Base-by-base conservation (phyloP, 768 basidiomycete genomes). In the Suillus subalutaceus region DNA sequence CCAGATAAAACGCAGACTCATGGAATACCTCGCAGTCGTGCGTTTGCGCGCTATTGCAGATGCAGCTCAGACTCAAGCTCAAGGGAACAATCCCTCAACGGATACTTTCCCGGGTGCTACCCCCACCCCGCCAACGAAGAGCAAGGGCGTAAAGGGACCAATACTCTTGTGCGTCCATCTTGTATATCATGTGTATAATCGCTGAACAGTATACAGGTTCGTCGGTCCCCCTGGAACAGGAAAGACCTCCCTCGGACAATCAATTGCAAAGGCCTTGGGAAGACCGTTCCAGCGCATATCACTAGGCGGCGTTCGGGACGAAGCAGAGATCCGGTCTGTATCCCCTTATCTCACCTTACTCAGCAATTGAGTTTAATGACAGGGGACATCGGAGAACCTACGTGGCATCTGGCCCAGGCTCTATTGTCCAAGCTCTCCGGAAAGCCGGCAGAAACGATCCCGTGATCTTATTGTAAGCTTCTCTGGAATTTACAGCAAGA, bases 201-300 rank as follows among this genome's bases (percentile, higher is more conserved):
- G 2, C 37, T 10, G 15, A 64, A 61, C 69, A 23, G 30, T 35
- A 67, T 68, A 9, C 71, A 90, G 92, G 70, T 92, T 96, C 63
- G 91, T 94, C 41, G 96, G 95, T 12, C 95, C 96, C 12, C 95
- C 96, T 0, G 95, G 95, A 3, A 91, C 90, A 0, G 95, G 94
- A 41, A 96, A 97, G 79, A 97, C 95, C 0, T 94, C 93, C 1
- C 87, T 98, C 2, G 96, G 96, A 0, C 90, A 92, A 70, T 94
- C 92, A 0, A 86, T 98, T 37, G 96, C 96, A 4, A 88, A 88
- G 50, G 90, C 94, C 0, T 83, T 97, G 10, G 84, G 85, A 32
- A 81, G 95, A 53, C 94, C 94, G 2, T 97, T 97, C 84, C 91
- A 97, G 71, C 88, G 96, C 13, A 96, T 97, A 68, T 91, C 93